phyloP scores from a whole-genome alignment of 331 rosid genomes.

The Rosa hybrid region DNA sequence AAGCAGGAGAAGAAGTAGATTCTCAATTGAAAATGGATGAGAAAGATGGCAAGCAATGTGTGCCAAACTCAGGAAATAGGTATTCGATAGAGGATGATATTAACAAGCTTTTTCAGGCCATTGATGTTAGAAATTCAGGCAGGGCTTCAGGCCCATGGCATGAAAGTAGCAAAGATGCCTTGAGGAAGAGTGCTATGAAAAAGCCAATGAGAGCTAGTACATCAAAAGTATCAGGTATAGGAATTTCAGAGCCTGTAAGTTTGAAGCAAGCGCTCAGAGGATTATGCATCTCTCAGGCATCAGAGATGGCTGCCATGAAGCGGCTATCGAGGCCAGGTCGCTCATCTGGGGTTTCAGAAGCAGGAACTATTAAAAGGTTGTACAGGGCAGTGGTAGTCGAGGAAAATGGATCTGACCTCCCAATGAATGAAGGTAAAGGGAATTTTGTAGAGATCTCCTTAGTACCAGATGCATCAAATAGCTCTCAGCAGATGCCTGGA shows the following conservation, averaged over 20 bases:
- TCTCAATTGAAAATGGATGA: constrained; percentile 43
- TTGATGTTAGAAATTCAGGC: constrained; percentile 61
- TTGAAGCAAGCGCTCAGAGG: constrained; percentile 98
- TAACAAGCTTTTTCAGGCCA: constrained; percentile 82
- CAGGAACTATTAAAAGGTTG: constrained; percentile 77
- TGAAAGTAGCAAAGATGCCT: constrained; percentile 41
- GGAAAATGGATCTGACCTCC: constrained; percentile 44
- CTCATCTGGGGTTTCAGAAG: constrained; percentile 80
- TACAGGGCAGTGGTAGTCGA: constrained; percentile 75
- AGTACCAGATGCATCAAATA: constrained; percentile 61
- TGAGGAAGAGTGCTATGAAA: constrained; percentile 83
- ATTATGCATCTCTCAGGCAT: constrained; percentile 93
- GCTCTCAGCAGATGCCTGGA: constrained; percentile 43
- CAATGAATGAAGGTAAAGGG: constrained; percentile 56
- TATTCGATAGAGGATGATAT: constrained; percentile 92
- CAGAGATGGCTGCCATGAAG: constrained; percentile 98
- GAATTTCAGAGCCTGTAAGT: constrained; percentile 89
- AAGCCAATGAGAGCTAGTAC: constrained; percentile 78
- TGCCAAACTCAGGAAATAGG: constrained; percentile 47
- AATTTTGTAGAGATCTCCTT: constrained; percentile 78
- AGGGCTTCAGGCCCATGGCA: constrained; percentile 49
- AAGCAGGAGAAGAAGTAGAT: constrained; percentile 59
- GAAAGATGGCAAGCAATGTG: constrained; percentile 51
- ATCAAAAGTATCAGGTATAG: constrained; percentile 79
- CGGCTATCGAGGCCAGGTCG: constrained; percentile 65